Conservation (phyloP, 306 rosid species). For the Quercus dentata region DNA sequence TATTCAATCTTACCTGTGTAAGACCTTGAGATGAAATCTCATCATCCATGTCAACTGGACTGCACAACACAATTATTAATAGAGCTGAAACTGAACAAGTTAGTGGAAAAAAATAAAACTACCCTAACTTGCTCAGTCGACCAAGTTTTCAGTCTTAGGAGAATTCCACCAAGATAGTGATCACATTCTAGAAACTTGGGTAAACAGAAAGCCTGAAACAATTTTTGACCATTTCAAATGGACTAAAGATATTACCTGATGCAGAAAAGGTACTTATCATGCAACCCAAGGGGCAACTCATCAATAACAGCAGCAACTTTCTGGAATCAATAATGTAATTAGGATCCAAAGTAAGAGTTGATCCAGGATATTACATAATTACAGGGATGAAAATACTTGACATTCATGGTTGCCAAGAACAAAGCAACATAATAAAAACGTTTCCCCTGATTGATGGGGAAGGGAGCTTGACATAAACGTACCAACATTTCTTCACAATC, state of each 20-base stretch:
- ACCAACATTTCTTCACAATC: constrained; percentile 78
- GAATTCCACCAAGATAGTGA: not conserved
- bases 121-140: not conserved
- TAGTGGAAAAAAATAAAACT: not conserved
- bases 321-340: constrained; percentile 39
- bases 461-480: constrained; percentile 26
- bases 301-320: constrained; percentile 84
- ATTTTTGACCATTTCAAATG: constrained; percentile 9
- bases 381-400: constrained; percentile 16
- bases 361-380: constrained; percentile 7
- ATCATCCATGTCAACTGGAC: constrained; percentile 85
- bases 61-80: constrained; percentile 41
- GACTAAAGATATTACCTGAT: constrained; percentile 52
- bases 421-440: constrained; percentile 9
- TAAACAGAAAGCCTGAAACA: not conserved
- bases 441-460: constrained; percentile 10
- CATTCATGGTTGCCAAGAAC: constrained; percentile 11
- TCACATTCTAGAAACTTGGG: not conserved
- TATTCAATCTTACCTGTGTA: constrained; percentile 56
- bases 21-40: constrained; percentile 86
- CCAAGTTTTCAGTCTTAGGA: constrained; percentile 16
- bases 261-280: constrained; percentile 80
- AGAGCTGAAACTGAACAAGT: constrained; percentile 4
- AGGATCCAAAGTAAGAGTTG: constrained; percentile 27
- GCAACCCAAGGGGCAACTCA: constrained; percentile 70